phyloP scores from a whole-genome alignment of 495 filamentous ascomycete genomes.

The Penicillium paradoxum region DNA sequence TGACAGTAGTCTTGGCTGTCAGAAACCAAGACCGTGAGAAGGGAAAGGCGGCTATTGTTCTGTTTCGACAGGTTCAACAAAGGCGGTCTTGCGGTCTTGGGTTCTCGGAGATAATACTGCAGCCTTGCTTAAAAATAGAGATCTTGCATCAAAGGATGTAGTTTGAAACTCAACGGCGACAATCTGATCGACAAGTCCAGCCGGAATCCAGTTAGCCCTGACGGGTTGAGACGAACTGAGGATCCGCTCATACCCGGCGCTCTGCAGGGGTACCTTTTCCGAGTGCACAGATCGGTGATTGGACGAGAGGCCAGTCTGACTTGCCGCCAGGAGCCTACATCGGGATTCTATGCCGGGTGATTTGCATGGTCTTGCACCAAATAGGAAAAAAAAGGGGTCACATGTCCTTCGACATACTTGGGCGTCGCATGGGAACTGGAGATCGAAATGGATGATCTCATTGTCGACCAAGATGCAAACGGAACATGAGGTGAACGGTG shows the following conservation, averaged over 20 bases:
- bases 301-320: slow-evolving; percentile 12
- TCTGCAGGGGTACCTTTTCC: slow-evolving; percentile 4
- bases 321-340: slow-evolving; percentile 20
- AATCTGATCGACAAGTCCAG: slow-evolving; percentile 12
- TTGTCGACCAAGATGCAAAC: slow-evolving; percentile 16
- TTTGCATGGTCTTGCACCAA: slow-evolving; percentile 16
- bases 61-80: slow-evolving; percentile 1
- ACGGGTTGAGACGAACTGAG: slow-evolving; percentile 9
- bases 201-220: not conserved
- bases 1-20: not conserved
- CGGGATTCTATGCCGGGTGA: not conserved
- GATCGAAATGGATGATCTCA: slow-evolving; percentile 15
- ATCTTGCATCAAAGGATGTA: not conserved
- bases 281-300: slow-evolving; percentile 7
- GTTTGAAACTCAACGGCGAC: slow-evolving; percentile 19
- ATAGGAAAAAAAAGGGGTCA: slow-evolving; percentile 2
- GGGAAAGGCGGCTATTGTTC: slow-evolving; percentile 4
- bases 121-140: slow-evolving; percentile 2
- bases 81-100: not conserved
- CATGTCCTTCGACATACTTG: slow-evolving; percentile 9
- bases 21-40: not conserved
- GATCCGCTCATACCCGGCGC: slow-evolving; percentile 19
- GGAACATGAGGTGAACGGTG: not conserved
- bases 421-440: slow-evolving; percentile 18
- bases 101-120: not conserved